Base-by-base conservation (phyloP, 169 alveolate genomes). In the Plasmodium coatneyi region DNA sequence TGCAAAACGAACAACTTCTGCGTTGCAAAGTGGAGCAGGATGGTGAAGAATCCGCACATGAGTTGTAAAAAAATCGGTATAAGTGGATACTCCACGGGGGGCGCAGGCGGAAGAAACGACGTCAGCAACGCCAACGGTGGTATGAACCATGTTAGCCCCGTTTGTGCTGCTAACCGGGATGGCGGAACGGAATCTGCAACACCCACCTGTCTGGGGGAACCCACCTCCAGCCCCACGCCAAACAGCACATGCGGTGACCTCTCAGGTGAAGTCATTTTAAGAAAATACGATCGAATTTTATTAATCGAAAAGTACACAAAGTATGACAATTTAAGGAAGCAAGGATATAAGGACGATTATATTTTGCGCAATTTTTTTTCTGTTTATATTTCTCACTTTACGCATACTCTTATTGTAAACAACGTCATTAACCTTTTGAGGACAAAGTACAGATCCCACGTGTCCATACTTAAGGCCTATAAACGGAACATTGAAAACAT, bases 281-380 rank as follows among this genome's bases (percentile, higher is more conserved):
- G 52, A 86, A 72, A 76, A 52, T 86, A 86, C 25, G 43, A 86
- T 30, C 34, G 93, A 70, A 86, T 86, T 32, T 30, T 86, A 49
- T 86, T 86, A 86, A 86, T 86, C 28, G 93, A 86, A 76, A 86
- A 86, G 66, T 86, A 86, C 46, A 86, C 93, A 5, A 86, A 86
- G 28, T 86, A 86, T 86, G 93, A 86, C 22, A 74, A 70, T 76
- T 25, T 86, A 30, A 86, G 36, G 70, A 86, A 86, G 66, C 86
- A 52, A 86, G 93, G 93, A 12, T 86, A 5, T 43, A 86, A 56
- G 14, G 93, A 86, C 80, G 93, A 86, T 46, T 86, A 86, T 34
- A 86, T 86, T 52, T 76, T 86, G 28, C 56, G 80, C 28, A 86
- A 86, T 52, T 70, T 66, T 72, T 86, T 86, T 34, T 39, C 83